phyloP scores from a whole-genome alignment of 805 yeast species.

The Monosporozyma servazzii region DNA sequence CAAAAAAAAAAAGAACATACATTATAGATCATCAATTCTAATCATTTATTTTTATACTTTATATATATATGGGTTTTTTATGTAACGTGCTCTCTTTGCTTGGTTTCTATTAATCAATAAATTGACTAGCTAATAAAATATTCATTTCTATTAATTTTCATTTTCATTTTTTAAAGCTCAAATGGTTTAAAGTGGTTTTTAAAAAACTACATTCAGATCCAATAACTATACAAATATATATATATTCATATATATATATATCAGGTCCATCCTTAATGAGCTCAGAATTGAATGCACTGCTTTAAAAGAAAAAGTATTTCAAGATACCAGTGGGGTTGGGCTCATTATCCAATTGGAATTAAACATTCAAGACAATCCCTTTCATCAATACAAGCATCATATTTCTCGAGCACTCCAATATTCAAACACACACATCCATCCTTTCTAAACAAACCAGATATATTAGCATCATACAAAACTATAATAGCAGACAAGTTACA shows the following conservation, averaged over 20 bases:
- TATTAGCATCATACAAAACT: slow-evolving; percentile 26
- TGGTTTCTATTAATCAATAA: not conserved
- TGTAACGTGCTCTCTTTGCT: no score
- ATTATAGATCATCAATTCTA: not conserved
- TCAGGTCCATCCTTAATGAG: not conserved
- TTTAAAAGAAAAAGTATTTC: not conserved
- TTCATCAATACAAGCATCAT: not conserved
- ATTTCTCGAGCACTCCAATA: not conserved
- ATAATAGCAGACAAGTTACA: slow-evolving; percentile 43
- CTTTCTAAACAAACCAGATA: not conserved
- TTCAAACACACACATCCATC: not conserved
- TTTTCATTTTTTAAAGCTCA: not conserved
- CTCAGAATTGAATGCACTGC: not conserved
- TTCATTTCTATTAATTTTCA: not conserved
- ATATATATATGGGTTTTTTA: not conserved
- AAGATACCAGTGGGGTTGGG: not conserved
- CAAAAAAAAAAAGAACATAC: not conserved
- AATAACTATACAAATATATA: not conserved
- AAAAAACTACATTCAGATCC: no score
- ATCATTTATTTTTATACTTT: not conserved
- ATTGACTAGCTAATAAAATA: not conserved
- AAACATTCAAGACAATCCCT: not conserved
- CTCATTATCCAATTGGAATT: not conserved
- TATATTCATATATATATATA: not conserved
- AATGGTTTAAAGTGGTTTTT: not conserved